phyloP scores from a whole-genome alignment of 805 yeast species.

The Blastobotrys peoriensis region DNA sequence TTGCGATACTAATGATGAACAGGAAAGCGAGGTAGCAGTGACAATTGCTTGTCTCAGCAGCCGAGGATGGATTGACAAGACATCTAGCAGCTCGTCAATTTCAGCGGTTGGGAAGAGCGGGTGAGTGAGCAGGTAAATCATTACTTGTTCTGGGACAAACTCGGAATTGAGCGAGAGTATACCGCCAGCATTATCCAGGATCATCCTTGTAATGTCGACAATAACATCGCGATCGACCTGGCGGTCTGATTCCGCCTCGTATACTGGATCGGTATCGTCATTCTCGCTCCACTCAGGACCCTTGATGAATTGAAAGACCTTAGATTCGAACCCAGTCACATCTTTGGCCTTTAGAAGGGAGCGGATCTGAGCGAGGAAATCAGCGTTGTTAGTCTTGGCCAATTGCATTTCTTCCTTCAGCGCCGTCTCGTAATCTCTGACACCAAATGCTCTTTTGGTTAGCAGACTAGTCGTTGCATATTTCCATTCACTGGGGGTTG shows the following conservation, averaged over 20 bases:
- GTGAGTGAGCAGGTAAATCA: constrained; percentile 76
- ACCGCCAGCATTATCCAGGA: constrained; percentile 22
- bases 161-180: neutral
- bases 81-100: constrained; percentile 49
- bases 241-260: constrained; percentile 19
- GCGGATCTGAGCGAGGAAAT: constrained; percentile 21
- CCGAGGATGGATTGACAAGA: constrained; percentile 50
- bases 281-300: constrained; percentile 18
- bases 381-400: constrained; percentile 19
- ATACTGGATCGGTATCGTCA: constrained; percentile 12
- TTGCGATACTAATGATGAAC: constrained; percentile 57
- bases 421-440: constrained; percentile 11
- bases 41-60: constrained; percentile 76
- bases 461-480: constrained; percentile 16
- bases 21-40: constrained; percentile 64
- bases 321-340: constrained; percentile 21
- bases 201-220: constrained; percentile 22
- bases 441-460: constrained; percentile 11
- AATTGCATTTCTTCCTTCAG: constrained; percentile 22
- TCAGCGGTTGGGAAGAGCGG: constrained; percentile 70
- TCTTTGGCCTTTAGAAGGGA: constrained; percentile 30
- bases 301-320: constrained; percentile 16
- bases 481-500: constrained; percentile 14
- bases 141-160: constrained; percentile 46
- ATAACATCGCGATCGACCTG: constrained; percentile 21